Conservation (phyloP, 495 filamentous ascomycete species). For the Parachaetomium inaequale region DNA sequence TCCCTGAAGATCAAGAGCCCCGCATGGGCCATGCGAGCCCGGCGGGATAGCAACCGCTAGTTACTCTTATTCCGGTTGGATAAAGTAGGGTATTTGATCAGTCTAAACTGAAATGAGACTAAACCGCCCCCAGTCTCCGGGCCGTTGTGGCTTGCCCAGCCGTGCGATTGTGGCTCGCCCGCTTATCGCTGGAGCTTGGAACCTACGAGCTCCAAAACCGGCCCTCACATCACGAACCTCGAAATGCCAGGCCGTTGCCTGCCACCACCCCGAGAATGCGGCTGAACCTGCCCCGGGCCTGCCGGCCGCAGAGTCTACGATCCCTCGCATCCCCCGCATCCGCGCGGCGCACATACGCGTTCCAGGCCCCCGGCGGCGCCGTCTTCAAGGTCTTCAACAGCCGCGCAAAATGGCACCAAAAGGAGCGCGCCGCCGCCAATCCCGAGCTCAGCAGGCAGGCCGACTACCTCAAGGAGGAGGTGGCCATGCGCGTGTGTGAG, state of each 20-base stretch:
- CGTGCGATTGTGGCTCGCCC: background rate
- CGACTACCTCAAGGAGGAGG: slow-evolving; percentile 91
- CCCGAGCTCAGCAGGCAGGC: slow-evolving; percentile 67
- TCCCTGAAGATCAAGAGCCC: background rate
- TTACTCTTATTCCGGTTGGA: no score
- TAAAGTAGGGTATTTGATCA: no score
- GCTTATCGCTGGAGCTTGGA: background rate
- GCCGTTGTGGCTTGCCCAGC: background rate
- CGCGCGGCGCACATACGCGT: slow-evolving; percentile 60
- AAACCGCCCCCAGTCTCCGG: background rate
- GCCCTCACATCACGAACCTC: slow-evolving; percentile 1
- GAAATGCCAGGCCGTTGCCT: slow-evolving; percentile 19
- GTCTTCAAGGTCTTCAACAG: slow-evolving; percentile 88
- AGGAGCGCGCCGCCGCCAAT: slow-evolving; percentile 74
- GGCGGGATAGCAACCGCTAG: no score
- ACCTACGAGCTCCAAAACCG: background rate
- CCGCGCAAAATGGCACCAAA: slow-evolving; percentile 80
- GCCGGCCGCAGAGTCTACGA: slow-evolving; percentile 19
- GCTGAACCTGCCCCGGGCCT: slow-evolving; percentile 25
- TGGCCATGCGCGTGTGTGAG: slow-evolving; percentile 80
- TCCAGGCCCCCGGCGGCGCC: slow-evolving; percentile 69
- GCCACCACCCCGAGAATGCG: slow-evolving; percentile 31
- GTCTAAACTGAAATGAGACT: no score
- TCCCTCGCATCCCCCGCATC: background rate
- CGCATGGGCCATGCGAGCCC: slow-evolving; percentile 6